phyloP scores from a whole-genome alignment of 2,329 filamentous ascomycete genomes.

The Eutypella sp. region DNA sequence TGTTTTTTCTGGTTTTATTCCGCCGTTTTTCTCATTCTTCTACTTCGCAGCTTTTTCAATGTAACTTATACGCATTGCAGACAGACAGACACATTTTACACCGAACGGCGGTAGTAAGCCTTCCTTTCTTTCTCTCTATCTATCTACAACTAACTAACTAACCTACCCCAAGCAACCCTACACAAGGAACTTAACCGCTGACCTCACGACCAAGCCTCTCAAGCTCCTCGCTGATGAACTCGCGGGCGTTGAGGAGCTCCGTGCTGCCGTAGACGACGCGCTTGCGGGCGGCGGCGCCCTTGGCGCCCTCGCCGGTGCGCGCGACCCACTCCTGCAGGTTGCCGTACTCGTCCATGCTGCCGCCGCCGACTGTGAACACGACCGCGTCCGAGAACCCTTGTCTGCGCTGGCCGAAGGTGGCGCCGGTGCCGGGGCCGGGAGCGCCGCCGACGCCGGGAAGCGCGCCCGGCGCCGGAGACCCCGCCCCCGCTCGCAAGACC shows the following conservation, averaged over 20 bases:
- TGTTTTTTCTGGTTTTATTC: too few relatives aligned
- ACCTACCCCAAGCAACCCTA: too few relatives aligned
- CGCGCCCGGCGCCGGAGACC: constrained; percentile 31
- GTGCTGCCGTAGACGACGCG: constrained; percentile 94
- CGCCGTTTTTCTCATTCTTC: too few relatives aligned
- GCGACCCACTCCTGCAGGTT: constrained; percentile 95
- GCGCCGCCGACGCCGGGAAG: constrained; percentile 45
- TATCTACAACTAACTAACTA: background rate
- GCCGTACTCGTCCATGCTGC: constrained; percentile 98
- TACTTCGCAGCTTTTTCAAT: too few relatives aligned
- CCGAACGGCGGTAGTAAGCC: too few relatives aligned
- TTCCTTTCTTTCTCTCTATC: background rate
- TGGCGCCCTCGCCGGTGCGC: constrained; percentile 63
- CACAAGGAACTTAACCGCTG: too few relatives aligned
- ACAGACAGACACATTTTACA: too few relatives aligned
- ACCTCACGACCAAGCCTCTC: constrained; percentile 58
- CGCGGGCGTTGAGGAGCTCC: constrained; percentile 65
- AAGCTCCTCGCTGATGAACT: constrained; percentile 61
- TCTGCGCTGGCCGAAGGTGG: constrained; percentile 84
- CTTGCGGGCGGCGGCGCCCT: constrained; percentile 54
- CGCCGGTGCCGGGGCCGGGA: constrained; percentile 59
- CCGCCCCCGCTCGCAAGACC: constrained; percentile 39
- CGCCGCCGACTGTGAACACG: constrained; percentile 92
- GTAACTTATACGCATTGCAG: too few relatives aligned
- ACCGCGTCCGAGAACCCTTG: constrained; percentile 88